Base-by-base conservation (phyloP, 2,329 filamentous ascomycete species). In the Grosmannia penicillata region DNA sequence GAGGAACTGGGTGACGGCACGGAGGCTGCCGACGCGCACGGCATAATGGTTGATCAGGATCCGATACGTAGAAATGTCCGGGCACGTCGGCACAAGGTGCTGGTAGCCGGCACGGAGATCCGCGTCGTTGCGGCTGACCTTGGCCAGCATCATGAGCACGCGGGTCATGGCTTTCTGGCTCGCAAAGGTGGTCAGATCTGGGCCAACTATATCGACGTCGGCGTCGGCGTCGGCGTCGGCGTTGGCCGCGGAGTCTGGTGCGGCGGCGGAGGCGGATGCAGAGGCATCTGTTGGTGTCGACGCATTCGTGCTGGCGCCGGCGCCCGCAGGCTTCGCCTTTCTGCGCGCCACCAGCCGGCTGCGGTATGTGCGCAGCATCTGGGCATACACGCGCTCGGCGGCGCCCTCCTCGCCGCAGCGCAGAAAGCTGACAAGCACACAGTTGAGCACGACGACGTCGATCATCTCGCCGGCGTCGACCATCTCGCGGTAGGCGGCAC, bases 381-480 rank as follows among this genome's bases (percentile, higher is more conserved):
- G 76, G 41, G 75, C 63, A 50, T 95, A 95, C 10, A 94, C 74
- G 43, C 80, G 70, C 48, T 89, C 77, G 3, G 87, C 91, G 0
- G 83, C 78, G 7, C 67, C 61, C 28, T 79, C 72, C 52, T 98
- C 87, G 29, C 80, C 79, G 13, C 79, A 77, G 40, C 75, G 69
- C 31, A 95, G 66, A 17, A 96, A 68, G 2, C 85, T 78, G 0
- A 76, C 68, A 44, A 96, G 82, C 49, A 95, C 76, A 48, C 81
- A 83, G 53, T 96, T 96, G 55, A 96, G 67, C 13, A 86, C 80
- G 3, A 81, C 68, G 0, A 83, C 87, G 55, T 96, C 89, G 39
- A 98, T 77, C 44, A 95, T 77, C 55, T 96, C 84, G 25, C 86
- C 85, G 0, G 77, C 72, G 27, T 81, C 65, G n/a, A 96, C 80